Percentiles rank a stretch among this genome's conserved stretches.
phyloP scores from a whole-genome alignment of 768 basidiomycete genomes.

The Pisolithus tinctorius region DNA sequence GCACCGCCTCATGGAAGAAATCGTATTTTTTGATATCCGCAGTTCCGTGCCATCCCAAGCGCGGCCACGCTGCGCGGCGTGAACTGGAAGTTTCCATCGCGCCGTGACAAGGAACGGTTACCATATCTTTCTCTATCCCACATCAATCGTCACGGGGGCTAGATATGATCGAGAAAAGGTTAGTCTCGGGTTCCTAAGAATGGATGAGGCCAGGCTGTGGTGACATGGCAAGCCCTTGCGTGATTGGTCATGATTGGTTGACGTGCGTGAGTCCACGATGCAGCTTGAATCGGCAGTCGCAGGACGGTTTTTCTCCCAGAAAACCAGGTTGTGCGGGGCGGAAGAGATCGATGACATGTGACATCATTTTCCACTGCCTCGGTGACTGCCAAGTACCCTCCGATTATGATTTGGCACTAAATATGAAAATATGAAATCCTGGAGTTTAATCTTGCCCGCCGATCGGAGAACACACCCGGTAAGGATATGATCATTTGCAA shows the following conservation, averaged over 20 bases:
- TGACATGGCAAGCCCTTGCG: neutral
- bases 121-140: neutral
- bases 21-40: neutral
- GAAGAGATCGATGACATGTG: neutral
- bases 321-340: neutral
- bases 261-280: neutral
- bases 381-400: neutral
- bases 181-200: neutral
- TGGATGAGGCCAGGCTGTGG: neutral
- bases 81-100: neutral
- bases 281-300: neutral
- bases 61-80: neutral
- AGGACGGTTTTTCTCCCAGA: neutral
- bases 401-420: neutral
- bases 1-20: neutral
- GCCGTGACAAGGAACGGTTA: neutral
- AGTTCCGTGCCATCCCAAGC: neutral
- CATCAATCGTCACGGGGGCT: neutral
- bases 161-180: slow-evolving; percentile 1
- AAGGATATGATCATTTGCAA: neutral
- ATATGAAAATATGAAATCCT: neutral
- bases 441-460: neutral
- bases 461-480: neutral
- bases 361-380: neutral
- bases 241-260: neutral